Base-by-base conservation (phyloP, 2,329 filamentous ascomycete species). In the Neofusicoccum ribis region DNA sequence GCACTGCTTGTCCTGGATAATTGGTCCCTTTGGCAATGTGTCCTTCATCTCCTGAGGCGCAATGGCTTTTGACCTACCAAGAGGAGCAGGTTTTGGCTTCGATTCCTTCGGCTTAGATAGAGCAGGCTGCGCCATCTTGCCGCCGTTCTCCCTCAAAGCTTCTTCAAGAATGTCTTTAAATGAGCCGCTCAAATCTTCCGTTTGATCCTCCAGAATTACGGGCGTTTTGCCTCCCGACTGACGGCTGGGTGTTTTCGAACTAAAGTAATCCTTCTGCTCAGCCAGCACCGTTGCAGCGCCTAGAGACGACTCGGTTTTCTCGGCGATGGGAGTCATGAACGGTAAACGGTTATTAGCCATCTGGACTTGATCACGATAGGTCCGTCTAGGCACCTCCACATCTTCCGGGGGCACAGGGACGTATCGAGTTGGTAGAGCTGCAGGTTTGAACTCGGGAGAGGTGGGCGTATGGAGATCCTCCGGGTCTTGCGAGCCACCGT, bases 241-340 rank as follows among this genome's bases (percentile, higher is more conserved):
- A 71, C 89, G 89, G 70, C 88, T 92, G 15, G 93, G 93, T 4
- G 92, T 96, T 78, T 95, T 96, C 56, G 87, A 84, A 62, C 84
- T 84, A 72, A 88, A 81, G 76, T 85, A 85, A 69, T 85, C 84
- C 76, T 86, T 85, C 70, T 82, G 82, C 63, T 82, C 74, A 61
- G 69, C 71, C 36, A 65, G 12, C 14, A 63, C 49, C 34, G 76
- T 78, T 47, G 72, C 73, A 61, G 76, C 71, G 41, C 89, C 89
- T 5, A 98, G 80, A 0, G 93, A 97, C 11, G 89, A 91, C 78
- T 99, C 95, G 0, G 95, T 99, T 71, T 92, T 89, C 77, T 99
- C 95, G 1, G 95, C 94, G 69, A 99, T 99, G 1, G 95, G 95
- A 0, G 95, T 99, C 95, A 99, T 98, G 76, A 98, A 99, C 3